phyloP scores from a whole-genome alignment of 495 filamentous ascomycete genomes.

The Durotheca rogersii region DNA sequence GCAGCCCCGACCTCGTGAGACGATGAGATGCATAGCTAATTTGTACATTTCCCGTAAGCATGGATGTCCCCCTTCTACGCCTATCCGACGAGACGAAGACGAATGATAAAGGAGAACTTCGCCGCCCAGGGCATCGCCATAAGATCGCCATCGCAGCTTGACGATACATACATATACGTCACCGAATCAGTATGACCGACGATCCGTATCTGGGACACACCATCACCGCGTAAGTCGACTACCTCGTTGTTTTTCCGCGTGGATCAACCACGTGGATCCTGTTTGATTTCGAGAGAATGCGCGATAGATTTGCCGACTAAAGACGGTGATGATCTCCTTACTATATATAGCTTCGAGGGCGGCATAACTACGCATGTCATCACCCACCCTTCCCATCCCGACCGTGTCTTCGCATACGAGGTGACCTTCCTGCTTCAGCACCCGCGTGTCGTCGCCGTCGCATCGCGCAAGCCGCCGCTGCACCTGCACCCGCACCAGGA shows the following conservation, averaged over 20 bases:
- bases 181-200: conserved; percentile 9
- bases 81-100: neutral
- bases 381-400: conserved; percentile 26
- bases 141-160: neutral
- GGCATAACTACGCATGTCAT: conserved; percentile 33
- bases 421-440: conserved; percentile 39
- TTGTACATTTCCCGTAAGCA: conserved; percentile 2
- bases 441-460: conserved; percentile 34
- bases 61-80: neutral
- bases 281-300: neutral
- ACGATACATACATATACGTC: neutral
- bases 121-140: neutral
- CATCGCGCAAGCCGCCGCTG: conserved; percentile 43
- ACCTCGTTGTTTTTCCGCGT: neutral
- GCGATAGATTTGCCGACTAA: conserved; percentile 1
- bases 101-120: neutral
- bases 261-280: conserved; percentile 3
- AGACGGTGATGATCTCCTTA: conserved; percentile 11
- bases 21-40: neutral
- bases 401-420: conserved; percentile 43
- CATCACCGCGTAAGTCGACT: conserved; percentile 26
- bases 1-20: neutral
- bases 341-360: conserved; percentile 37
- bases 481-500: conserved; percentile 50
- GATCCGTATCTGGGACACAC: conserved; percentile 27